Conservation (phyloP, 257 asterid genomes). For the Fraxinus cuspidata region DNA sequence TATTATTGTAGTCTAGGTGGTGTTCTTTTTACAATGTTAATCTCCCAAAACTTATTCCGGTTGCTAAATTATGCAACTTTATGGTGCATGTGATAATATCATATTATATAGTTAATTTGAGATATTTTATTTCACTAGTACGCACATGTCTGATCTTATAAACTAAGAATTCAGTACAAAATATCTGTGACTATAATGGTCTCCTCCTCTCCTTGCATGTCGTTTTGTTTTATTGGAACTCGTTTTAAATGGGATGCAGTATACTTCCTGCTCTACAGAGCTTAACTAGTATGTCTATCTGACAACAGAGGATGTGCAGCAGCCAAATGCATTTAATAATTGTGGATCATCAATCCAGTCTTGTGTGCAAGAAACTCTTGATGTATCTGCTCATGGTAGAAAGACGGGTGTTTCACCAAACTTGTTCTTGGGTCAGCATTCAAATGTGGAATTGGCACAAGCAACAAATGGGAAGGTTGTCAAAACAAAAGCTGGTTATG, state of each 20-base stretch:
- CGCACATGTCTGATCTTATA: neutral
- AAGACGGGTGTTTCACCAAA: constrained; percentile 47
- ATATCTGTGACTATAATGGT: neutral
- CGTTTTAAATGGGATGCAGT: constrained; percentile 2
- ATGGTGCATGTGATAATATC: neutral
- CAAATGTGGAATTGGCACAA: constrained; percentile 51
- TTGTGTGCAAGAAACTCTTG: constrained; percentile 42
- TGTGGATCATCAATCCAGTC: constrained; percentile 52
- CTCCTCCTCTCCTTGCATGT: neutral
- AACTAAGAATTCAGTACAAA: neutral
- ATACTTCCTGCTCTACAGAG: constrained; percentile 10
- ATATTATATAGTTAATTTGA: neutral
- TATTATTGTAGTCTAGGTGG: neutral
- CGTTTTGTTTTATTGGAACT: constrained; percentile 1
- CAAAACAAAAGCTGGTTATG: constrained; percentile 60
- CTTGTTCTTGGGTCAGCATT: constrained; percentile 54
- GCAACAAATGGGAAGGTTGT: constrained; percentile 52
- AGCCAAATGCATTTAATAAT: constrained; percentile 39
- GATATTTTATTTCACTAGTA: neutral
- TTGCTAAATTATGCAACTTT: neutral
- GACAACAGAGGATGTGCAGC: constrained; percentile 52
- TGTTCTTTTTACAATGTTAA: neutral
- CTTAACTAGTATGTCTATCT: constrained; percentile 24
- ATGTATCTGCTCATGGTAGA: constrained; percentile 43
- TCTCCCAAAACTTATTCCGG: neutral